Evolutionary conservation across 305 asterid species (phyloP).

Genomic region (Rubia tinctorum): DNA sequence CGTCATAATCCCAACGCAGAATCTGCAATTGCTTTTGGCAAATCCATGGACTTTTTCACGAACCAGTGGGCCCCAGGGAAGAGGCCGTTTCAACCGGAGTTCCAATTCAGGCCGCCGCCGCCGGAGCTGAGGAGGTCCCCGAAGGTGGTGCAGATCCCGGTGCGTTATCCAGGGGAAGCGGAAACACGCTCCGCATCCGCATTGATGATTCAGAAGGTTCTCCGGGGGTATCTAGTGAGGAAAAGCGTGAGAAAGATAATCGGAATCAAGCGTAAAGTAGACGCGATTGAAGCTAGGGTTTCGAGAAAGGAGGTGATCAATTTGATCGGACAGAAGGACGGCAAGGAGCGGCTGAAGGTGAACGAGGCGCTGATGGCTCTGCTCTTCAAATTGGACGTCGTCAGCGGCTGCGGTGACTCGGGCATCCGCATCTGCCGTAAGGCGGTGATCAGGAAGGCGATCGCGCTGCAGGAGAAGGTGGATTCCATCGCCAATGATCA

Average conservation of each 20-base stretch:
- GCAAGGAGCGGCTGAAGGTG: constrained; percentile 57
- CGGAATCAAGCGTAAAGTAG: constrained; percentile 46
- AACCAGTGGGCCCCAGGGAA: constrained; percentile 23
- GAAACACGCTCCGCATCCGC: constrained; percentile 39
- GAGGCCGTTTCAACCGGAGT: constrained; percentile 12
- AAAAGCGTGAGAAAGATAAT: constrained; percentile 50
- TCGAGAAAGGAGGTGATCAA: constrained; percentile 31
- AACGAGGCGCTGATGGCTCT: constrained; percentile 67
- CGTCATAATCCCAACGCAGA: not conserved
- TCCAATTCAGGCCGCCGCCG: constrained; percentile 14
- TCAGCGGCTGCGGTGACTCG: constrained; percentile 44
- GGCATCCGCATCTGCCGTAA: constrained; percentile 67
- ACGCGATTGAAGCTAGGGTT: constrained; percentile 48
- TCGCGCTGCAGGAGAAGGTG: constrained; percentile 64
- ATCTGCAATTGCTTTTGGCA: not conserved
- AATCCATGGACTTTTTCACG: constrained; percentile 35
- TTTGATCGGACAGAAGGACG: constrained; percentile 31
- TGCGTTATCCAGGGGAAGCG: constrained; percentile 42
- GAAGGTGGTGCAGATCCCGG: constrained; percentile 56
- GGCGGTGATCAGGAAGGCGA: constrained; percentile 57
- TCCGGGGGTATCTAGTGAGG: constrained; percentile 66
- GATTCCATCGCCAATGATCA: constrained; percentile 38
- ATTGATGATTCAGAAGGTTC: constrained; percentile 61
- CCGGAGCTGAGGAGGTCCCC: constrained; percentile 11
- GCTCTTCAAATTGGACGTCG: constrained; percentile 61